These are phyloP conservation scores for Penicillium sclerotiorum DNA, from an alignment of 2,329 filamentous ascomycete genomes.

Conservation along the genomic window DNA sequence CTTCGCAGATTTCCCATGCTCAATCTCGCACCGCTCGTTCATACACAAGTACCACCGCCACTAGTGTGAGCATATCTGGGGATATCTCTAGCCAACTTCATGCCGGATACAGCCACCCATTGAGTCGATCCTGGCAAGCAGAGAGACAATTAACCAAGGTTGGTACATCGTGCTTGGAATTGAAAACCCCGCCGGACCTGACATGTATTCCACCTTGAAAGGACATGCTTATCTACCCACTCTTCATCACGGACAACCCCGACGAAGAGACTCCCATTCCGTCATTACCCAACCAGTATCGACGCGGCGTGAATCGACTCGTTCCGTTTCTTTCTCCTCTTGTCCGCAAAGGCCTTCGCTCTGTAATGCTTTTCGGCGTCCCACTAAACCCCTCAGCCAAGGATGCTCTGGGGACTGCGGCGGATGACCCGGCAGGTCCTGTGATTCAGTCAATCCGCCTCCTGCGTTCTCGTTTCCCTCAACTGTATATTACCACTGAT, in stretches of 20 bases:
- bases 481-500: slow-evolving; percentile 87
- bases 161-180: slow-evolving; percentile 23
- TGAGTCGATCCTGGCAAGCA: slow-evolving; percentile 79
- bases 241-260: slow-evolving; percentile 93
- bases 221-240: slow-evolving; percentile 98
- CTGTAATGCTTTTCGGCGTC: slow-evolving; percentile 95
- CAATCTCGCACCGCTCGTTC: slow-evolving; percentile 46
- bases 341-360: slow-evolving; percentile 84
- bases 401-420: slow-evolving; percentile 86
- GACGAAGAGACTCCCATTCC: slow-evolving; percentile 90
- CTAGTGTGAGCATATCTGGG: slow-evolving; percentile 55
- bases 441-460: slow-evolving; percentile 86
- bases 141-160: slow-evolving; percentile 86
- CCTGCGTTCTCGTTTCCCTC: slow-evolving; percentile 80
- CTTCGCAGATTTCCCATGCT: slow-evolving; percentile 47
- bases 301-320: slow-evolving; percentile 83
- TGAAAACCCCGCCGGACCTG: background rate
- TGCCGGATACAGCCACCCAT: slow-evolving; percentile 78
- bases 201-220: slow-evolving; percentile 38
- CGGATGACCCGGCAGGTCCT: slow-evolving; percentile 89
- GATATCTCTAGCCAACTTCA: slow-evolving; percentile 84
- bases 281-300: slow-evolving; percentile 86
- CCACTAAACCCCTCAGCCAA: slow-evolving; percentile 79
- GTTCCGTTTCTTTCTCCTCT: slow-evolving; percentile 83
- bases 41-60: slow-evolving; percentile 51